phyloP scores from a whole-genome alignment of 192 early-diverging fungal species.

The Coemansia sp. region DNA sequence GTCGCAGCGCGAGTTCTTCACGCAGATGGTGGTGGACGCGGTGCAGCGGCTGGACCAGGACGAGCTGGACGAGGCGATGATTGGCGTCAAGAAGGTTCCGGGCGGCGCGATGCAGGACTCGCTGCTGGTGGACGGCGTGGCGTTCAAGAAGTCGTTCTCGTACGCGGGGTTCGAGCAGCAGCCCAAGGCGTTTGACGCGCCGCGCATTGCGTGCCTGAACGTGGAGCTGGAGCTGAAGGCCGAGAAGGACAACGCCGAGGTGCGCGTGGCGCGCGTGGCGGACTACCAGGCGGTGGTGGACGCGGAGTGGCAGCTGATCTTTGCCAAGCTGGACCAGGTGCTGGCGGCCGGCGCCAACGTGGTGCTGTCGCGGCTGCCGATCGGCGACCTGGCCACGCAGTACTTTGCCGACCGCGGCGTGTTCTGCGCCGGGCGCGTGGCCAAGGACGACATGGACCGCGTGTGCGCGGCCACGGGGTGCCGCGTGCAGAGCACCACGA shows the following conservation, averaged over 20 bases:
- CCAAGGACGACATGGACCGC: slow-evolving; percentile 88
- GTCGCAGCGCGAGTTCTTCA: slow-evolving; percentile 96
- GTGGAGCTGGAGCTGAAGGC: slow-evolving; percentile 99
- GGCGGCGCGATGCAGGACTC: slow-evolving; percentile 99
- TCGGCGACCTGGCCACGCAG: slow-evolving; percentile 98
- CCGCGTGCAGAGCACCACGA: slow-evolving; percentile 83
- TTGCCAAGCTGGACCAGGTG: slow-evolving; percentile 95
- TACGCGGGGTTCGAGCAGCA: slow-evolving; percentile 99
- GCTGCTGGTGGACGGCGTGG: slow-evolving; percentile 91
- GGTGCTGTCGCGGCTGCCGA: slow-evolving; percentile 94
- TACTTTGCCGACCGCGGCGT: slow-evolving; percentile 99
- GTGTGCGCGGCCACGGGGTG: slow-evolving; percentile 95
- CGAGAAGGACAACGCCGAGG: slow-evolving; percentile 99
- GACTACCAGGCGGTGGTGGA: slow-evolving; percentile 99
- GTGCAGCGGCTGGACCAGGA: slow-evolving; percentile 94
- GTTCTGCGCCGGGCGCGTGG: slow-evolving; percentile 97
- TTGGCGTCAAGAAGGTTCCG: slow-evolving; percentile 97
- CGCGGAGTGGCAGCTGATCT: slow-evolving; percentile 99
- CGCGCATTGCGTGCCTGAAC: slow-evolving; percentile 89
- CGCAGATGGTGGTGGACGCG: slow-evolving; percentile 96
- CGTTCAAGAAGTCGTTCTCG: slow-evolving; percentile 99
- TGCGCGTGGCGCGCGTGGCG: slow-evolving; percentile 89
- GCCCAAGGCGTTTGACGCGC: slow-evolving; percentile 89
- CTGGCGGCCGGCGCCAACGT: slow-evolving; percentile 94
- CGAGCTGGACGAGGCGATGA: slow-evolving; percentile 92